phyloP scores from a whole-genome alignment of 176 grass and related monocot genomes.

The Eragrostis nindensis region DNA sequence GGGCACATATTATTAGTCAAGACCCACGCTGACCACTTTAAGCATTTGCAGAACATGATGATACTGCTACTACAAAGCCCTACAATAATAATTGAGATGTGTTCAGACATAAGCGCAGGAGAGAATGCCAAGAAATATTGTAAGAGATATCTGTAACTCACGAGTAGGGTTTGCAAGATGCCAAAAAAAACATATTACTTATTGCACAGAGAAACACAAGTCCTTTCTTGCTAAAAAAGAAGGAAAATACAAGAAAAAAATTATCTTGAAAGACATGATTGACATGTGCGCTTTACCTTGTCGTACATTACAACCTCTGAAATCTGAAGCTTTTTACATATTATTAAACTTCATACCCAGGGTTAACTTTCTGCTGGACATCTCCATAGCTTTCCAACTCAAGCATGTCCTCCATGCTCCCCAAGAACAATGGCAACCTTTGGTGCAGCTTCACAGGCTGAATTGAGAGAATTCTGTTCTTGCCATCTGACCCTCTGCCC shows the following conservation, averaged over 20 bases:
- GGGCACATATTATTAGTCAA: background rate
- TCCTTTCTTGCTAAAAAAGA: background rate
- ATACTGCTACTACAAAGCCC: background rate
- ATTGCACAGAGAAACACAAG: background rate
- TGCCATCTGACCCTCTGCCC: constrained; percentile 87
- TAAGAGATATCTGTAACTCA: background rate
- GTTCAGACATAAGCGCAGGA: background rate
- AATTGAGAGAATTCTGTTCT: constrained; percentile 72
- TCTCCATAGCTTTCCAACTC: constrained; percentile 89
- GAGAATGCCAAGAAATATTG: background rate
- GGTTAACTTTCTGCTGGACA: constrained; percentile 95
- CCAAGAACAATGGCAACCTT: constrained; percentile 83
- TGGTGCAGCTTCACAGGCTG: constrained; percentile 95
- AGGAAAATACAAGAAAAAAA: background rate
- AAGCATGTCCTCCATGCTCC: constrained; percentile 84
- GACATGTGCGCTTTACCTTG: background rate
- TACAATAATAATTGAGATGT: background rate
- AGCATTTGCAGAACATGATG: background rate
- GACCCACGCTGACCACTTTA: background rate
- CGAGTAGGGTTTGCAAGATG: background rate
- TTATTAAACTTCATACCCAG: constrained; percentile 79
- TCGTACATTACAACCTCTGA: constrained; percentile 11
- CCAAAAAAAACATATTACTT: background rate
- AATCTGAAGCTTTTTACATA: background rate
- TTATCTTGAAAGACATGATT: constrained; percentile 8